Evolutionary conservation across 805 yeast genomes (phyloP), one percentile per base, ranked within the genome.

Genomic region (Pichia membranifaciens): DNA sequence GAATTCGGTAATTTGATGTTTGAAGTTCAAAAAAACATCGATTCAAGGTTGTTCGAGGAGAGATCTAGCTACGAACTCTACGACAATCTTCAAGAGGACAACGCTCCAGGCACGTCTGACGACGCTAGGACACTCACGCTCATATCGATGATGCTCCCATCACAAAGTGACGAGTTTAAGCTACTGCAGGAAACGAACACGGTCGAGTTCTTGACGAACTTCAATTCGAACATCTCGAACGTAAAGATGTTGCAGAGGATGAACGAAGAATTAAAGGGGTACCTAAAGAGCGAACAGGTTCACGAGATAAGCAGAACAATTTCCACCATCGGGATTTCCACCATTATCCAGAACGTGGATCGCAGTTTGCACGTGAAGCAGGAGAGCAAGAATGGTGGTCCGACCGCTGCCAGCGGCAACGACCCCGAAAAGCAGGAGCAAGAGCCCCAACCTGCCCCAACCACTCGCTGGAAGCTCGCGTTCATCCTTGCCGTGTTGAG

Each of bases 401-500:
- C n/a, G n/a, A 9, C 33, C 13, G 36, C 17, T 20, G 29, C 25
- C 43, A 29, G 48, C 18, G 22, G 20, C 25, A 38, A 16, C 7
- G 28, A 10, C 22, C 29, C 10, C 10, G 29, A 25, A 25, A 25
- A 25, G 10, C 10, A 25, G 10, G 29, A 25, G 29, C 7, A 25
- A 25, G 29, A 25, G 29, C 10, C 10, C 10, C 29, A 7, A 10
- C 10, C 29, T 25, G 29, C 29, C 29, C 7, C 29, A 25, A 25
- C 29, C 29, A 25, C 10, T 25, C 29, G 51, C 39, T 65, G 71
- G 56, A 80, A 77, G 68, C 71, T 87, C 45, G 96, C 95, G 2
- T 77, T 79, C 23, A 71, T 83, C 36, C 69, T 87, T 50, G 91
- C 91, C 1, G 79, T 76, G 41, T 71, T 83, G 33, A 76, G 87